Conservation (phyloP, 2,329 filamentous ascomycete species). For the Diaporthe longicolla region DNA sequence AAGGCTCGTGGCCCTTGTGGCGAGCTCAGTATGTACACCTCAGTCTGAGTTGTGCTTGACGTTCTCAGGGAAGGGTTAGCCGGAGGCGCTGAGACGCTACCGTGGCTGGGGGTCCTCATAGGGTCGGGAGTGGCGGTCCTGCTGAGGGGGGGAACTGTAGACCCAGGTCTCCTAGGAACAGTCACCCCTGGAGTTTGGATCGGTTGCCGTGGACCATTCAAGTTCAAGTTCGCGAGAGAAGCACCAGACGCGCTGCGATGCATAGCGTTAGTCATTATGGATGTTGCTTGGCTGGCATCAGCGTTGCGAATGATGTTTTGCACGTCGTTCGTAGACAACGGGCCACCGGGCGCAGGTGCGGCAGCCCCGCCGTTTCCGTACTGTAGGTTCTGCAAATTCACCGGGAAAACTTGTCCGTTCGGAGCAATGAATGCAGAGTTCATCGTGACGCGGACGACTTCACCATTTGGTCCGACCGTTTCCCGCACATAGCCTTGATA, state of each 20-base stretch:
- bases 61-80: conserved; percentile 43
- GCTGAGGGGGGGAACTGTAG: conserved; percentile 59
- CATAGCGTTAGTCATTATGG: conserved; percentile 62
- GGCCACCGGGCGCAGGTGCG: conserved; percentile 48
- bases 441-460: conserved; percentile 66
- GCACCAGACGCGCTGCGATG: conserved; percentile 64
- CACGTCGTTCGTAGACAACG: conserved; percentile 59
- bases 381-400: conserved; percentile 45
- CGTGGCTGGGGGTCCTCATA: conserved; percentile 51
- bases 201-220: conserved; percentile 49
- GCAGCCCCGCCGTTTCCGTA: conserved; percentile 43
- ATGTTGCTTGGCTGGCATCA: conserved; percentile 60
- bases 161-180: conserved; percentile 53
- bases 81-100: conserved; percentile 48
- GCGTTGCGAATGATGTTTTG: conserved; percentile 62
- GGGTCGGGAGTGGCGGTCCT: conserved; percentile 64
- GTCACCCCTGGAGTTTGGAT: conserved; percentile 59
- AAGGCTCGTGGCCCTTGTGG: conserved; percentile 72
- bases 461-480: conserved; percentile 64
- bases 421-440: conserved; percentile 57
- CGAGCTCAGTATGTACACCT: conserved; percentile 74
- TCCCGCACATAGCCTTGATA: conserved; percentile 63
- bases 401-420: conserved; percentile 42
- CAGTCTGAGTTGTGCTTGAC: conserved; percentile 53
- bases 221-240: conserved; percentile 57